Conservation (phyloP, 345 rosid species). For the Rubroshorea leprosula region DNA sequence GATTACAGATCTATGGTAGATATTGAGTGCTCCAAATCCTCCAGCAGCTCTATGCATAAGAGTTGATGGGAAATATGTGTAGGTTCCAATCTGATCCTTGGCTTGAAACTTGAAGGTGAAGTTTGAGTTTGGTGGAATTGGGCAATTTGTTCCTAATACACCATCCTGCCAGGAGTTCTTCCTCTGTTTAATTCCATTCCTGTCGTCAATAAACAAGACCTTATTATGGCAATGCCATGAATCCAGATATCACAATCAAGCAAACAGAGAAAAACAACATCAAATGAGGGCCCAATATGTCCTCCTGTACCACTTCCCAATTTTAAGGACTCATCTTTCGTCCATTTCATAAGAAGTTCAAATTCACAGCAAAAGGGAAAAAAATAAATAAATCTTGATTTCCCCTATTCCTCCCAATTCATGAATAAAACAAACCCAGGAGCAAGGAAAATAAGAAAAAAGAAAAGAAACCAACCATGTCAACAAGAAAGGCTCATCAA, state of each 20-base stretch:
- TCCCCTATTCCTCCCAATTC: neutral
- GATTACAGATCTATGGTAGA: conserved; percentile 58
- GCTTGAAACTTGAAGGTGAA: conserved; percentile 77
- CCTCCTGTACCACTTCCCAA: neutral
- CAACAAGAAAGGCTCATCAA: conserved; percentile 88
- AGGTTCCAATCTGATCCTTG: conserved; percentile 91
- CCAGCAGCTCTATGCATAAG: conserved; percentile 80
- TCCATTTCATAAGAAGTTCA: neutral
- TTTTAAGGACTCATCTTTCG: neutral
- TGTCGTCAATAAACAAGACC: conserved; percentile 10
- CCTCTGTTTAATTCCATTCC: conserved; percentile 92
- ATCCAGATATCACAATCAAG: conserved; percentile 4
- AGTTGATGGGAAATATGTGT: conserved; percentile 76
- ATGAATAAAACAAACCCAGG: neutral
- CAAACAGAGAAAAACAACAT: neutral
- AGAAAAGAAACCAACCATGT: conserved; percentile 52
- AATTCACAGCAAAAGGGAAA: neutral
- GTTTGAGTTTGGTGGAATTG: conserved; percentile 75
- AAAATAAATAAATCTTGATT: neutral
- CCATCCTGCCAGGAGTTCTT: conserved; percentile 93
- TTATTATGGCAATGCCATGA: conserved; percentile 4
- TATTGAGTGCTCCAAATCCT: conserved; percentile 67
- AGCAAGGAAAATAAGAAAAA: neutral
- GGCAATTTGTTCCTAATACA: conserved; percentile 78
- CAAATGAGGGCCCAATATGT: neutral